Conservation (phyloP, 2,329 filamentous ascomycete genomes). For the Tolypocladium paradoxum region DNA sequence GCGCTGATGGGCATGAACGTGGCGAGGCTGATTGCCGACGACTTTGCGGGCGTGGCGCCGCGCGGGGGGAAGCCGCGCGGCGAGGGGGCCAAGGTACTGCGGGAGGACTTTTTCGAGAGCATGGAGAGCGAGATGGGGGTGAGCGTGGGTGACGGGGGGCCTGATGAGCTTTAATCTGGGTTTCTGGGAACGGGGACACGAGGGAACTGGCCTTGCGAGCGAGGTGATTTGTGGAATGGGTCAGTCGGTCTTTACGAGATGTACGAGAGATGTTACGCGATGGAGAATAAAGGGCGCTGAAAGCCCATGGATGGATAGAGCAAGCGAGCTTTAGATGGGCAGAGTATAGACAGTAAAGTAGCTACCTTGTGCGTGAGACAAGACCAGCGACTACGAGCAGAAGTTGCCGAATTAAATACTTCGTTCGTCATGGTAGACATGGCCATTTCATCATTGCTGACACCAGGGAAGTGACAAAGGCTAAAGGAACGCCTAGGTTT, state of each 20-base stretch:
- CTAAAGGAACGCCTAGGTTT: too few relatives aligned
- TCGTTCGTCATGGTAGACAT: too few relatives aligned
- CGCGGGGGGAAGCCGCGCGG: neutral
- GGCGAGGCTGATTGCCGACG: conserved; percentile 58
- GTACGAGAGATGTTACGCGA: neutral
- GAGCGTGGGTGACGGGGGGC: conserved; percentile 3
- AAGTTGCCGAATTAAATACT: too few relatives aligned
- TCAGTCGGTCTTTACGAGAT: neutral
- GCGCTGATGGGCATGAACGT: conserved; percentile 85
- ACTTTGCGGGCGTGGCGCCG: conserved; percentile 24
- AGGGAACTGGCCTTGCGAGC: neutral
- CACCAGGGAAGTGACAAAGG: too few relatives aligned
- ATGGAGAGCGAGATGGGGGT: conserved; percentile 8
- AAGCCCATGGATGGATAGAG: neutral
- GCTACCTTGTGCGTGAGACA: too few relatives aligned
- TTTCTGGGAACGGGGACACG: neutral
- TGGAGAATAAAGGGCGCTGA: too few relatives aligned
- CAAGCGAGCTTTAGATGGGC: neutral
- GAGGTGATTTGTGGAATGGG: neutral
- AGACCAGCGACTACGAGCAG: too few relatives aligned
- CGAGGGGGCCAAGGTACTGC: neutral
- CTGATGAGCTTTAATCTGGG: conserved; percentile 5
- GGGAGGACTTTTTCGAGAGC: conserved; percentile 8
- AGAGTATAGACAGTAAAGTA: too few relatives aligned
- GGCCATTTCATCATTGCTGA: too few relatives aligned